Conservation (phyloP, 2,329 filamentous ascomycete species). For the Claviceps arundinis region DNA sequence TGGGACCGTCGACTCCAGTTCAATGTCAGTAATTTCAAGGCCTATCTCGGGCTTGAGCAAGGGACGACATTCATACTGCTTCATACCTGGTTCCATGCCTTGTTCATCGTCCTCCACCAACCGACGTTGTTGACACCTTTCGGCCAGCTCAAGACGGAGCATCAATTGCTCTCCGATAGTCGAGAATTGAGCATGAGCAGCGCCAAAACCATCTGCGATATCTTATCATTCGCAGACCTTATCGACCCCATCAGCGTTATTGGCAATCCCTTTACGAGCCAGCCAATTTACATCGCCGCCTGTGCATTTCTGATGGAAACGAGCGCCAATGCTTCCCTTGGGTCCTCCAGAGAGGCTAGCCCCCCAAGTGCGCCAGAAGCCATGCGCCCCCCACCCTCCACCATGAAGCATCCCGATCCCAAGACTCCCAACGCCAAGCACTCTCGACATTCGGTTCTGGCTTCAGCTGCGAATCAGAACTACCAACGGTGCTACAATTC, state of each 20-base stretch:
- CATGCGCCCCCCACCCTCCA: constrained; percentile 2
- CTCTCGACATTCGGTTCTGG: constrained; percentile 61
- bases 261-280: constrained; percentile 78
- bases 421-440: constrained; percentile 20
- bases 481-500: constrained; percentile 81
- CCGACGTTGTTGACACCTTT: constrained; percentile 73
- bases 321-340: constrained; percentile 52
- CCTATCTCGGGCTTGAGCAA: constrained; percentile 67
- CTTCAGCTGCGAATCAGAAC: constrained; percentile 71
- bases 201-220: constrained; percentile 84
- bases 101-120: constrained; percentile 75
- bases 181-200: constrained; percentile 75
- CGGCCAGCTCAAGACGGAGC: constrained; percentile 40
- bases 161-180: constrained; percentile 67
- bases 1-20: constrained; percentile 67
- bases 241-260: constrained; percentile 78
- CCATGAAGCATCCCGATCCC: too few species aligned
- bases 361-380: constrained; percentile 22
- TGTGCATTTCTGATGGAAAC: constrained; percentile 82
- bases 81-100: constrained; percentile 79
- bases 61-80: constrained; percentile 78
- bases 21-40: constrained; percentile 74
- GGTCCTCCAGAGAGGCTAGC: constrained; percentile 41
- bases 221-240: constrained; percentile 71
- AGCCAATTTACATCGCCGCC: constrained; percentile 83